Evolutionary conservation across 1,284 basidiomycete species (phyloP), one percentile per base, ranked within the genome.

Genomic region (Ganoderma meredithae): DNA sequence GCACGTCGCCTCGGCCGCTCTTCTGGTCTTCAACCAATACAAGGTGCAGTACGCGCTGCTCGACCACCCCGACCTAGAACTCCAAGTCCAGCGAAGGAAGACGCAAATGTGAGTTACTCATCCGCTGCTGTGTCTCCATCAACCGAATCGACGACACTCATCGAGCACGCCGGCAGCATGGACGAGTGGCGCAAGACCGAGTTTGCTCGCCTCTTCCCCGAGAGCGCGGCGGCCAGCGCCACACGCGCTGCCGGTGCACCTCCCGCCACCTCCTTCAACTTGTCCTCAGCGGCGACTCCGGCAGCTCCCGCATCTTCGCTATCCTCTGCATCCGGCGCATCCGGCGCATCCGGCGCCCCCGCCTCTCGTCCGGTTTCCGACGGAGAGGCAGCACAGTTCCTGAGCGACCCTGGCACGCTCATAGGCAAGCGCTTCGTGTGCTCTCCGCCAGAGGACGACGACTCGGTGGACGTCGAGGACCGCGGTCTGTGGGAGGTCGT

Each of bases 1-100:
- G 5, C 68, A 66, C 19, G 9, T 69, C 2, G 68, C 63, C 25
- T 7, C 12, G 19, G 58, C 64, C 3, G 68, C 62, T 41, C 5
- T 43, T 33, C 36, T 49, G 31, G 65, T 69, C 33, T 56, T 69
- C 43, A n/a, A 10, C 6, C 49, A 66, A 59, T 69, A 64, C 68
- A 69, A 64, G 62, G 4, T 55, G 15, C 8, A 4, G 0, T 66
- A 66, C 9, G 62, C 64, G n/a, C 52, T 69, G 36, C 22, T 22
- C 17, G 65, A 61, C 22, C 43, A 69, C 19, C 9, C 36, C 13
- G 68, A 64, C 58, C 65, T 69, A 43, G 10, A 13, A 7, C 1
- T 1, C 2, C 9, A 58, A 55, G 65, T 69, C 19, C 1, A 47
- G 31, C 27, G 17, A 5, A 49, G 64, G 27, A 55, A 60, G 31